phyloP scores from a whole-genome alignment of 768 basidiomycete genomes.

The Mycena polygramma region DNA sequence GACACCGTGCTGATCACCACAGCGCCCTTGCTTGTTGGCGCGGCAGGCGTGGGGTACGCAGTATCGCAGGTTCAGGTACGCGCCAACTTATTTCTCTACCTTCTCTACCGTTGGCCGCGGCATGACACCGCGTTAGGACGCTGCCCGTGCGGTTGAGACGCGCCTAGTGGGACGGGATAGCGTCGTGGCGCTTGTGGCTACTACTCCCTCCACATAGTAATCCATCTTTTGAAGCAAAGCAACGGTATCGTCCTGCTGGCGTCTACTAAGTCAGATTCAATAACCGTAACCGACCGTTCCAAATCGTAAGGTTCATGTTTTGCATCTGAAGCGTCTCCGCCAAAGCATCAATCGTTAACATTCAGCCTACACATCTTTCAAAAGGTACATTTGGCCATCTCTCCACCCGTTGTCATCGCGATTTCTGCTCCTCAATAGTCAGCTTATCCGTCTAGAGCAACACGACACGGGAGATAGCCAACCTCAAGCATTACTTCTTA shows the following conservation, averaged over 20 bases:
- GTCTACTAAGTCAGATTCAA: no score
- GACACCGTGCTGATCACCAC: slow-evolving; percentile 88
- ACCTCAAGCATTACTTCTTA: slow-evolving; percentile 28
- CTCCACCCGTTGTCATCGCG: background rate
- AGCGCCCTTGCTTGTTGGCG: slow-evolving; percentile 87
- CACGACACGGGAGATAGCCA: background rate
- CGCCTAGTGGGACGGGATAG: slow-evolving; percentile 29
- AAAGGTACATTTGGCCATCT: background rate
- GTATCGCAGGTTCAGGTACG: background rate
- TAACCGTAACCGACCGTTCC: no score
- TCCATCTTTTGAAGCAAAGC: background rate
- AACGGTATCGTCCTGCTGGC: no score
- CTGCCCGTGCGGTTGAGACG: slow-evolving; percentile 15
- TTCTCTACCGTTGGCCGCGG: background rate
- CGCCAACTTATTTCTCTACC: background rate
- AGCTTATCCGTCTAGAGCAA: background rate
- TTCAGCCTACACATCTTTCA: background rate
- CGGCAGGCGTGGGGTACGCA: slow-evolving; percentile 72
- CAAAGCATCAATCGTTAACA: no score
- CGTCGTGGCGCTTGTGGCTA: slow-evolving; percentile 24
- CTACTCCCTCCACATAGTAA: background rate
- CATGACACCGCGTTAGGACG: slow-evolving; percentile 1
- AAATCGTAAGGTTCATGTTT: no score
- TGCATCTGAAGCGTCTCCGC: no score
- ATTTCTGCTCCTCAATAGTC: background rate